phyloP scores from a whole-genome alignment of 805 yeast species.

The Cyberlindnera japonica region DNA sequence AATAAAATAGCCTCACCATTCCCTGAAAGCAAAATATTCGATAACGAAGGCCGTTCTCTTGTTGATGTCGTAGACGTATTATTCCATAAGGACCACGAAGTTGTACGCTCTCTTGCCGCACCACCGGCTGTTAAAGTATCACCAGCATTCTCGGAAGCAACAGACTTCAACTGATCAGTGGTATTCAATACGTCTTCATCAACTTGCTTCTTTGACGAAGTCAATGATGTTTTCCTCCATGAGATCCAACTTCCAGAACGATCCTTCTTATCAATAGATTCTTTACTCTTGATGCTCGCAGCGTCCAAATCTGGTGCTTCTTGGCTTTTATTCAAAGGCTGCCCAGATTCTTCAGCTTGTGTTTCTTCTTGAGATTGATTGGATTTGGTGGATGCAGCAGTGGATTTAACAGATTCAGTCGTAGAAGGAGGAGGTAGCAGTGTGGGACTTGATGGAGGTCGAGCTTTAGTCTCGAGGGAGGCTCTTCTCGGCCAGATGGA shows the following conservation, averaged over 20 bases:
- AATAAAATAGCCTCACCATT: conserved; percentile 27
- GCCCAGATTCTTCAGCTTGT: too few species aligned
- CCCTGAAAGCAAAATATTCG: conserved; percentile 21
- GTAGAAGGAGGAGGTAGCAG: background rate
- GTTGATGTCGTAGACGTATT: conserved; percentile 7
- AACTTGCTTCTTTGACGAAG: conserved; percentile 19
- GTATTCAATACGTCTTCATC: conserved; percentile 14
- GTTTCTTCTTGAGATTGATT: background rate
- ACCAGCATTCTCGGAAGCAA: too few species aligned
- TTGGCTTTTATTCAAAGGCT: too few species aligned
- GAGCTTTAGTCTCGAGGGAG: conserved; percentile 4
- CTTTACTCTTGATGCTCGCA: conserved; percentile 9
- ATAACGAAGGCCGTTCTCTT: conserved; percentile 11
- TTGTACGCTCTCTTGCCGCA: conserved; percentile 12
- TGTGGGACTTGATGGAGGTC: background rate
- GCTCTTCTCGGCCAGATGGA: conserved; percentile 12
- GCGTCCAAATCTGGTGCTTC: too few species aligned
- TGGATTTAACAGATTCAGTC: conserved; percentile 7
- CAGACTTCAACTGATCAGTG: conserved; percentile 12
- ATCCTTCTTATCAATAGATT: conserved; percentile 9
- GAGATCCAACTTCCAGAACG: conserved; percentile 20
- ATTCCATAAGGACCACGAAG: conserved; percentile 30
- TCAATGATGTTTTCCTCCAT: conserved; percentile 25
- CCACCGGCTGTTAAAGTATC: background rate
- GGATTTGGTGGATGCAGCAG: background rate